Conservation (phyloP, 345 rosid genomes). For the Syzygium oleosum region DNA sequence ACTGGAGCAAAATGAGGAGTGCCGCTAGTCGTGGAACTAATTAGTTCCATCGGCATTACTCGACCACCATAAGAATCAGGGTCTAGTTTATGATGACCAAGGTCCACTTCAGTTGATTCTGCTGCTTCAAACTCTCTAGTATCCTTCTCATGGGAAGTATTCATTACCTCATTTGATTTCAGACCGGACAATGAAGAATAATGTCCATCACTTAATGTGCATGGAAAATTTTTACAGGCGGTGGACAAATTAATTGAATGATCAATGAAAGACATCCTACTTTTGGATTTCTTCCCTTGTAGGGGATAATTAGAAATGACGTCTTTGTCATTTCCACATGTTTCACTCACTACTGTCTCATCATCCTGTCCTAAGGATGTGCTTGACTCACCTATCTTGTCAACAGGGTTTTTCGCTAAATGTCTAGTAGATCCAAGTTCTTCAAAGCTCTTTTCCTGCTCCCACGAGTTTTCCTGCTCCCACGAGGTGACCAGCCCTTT, state of each 20-base stretch:
- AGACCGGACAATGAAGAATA: neutral
- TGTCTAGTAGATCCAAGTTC: neutral
- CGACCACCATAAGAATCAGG: neutral
- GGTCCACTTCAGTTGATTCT: neutral
- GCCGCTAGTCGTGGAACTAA: neutral
- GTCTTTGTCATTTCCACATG: constrained; percentile 1
- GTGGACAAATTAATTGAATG: neutral
- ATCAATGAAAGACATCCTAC: neutral
- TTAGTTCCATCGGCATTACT: neutral
- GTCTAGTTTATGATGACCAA: neutral
- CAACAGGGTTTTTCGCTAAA: neutral
- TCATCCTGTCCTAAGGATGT: constrained; percentile 9
- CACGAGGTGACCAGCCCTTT: constrained; percentile 7
- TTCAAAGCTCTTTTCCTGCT: constrained; percentile 7
- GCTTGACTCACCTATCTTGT: constrained; percentile 15
- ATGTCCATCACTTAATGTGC: neutral
- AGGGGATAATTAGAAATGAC: neutral
- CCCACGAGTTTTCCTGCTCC: constrained; percentile 5
- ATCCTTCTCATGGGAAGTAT: neutral
- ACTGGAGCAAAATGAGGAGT: neutral
- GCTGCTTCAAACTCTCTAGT: constrained; percentile 2
- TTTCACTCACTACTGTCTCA: constrained; percentile 1
- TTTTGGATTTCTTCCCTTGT: constrained; percentile 1
- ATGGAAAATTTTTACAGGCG: neutral
- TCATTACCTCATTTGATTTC: neutral